phyloP scores from a whole-genome alignment of 2,329 filamentous ascomycete species.

The Leptographium lundbergii region DNA sequence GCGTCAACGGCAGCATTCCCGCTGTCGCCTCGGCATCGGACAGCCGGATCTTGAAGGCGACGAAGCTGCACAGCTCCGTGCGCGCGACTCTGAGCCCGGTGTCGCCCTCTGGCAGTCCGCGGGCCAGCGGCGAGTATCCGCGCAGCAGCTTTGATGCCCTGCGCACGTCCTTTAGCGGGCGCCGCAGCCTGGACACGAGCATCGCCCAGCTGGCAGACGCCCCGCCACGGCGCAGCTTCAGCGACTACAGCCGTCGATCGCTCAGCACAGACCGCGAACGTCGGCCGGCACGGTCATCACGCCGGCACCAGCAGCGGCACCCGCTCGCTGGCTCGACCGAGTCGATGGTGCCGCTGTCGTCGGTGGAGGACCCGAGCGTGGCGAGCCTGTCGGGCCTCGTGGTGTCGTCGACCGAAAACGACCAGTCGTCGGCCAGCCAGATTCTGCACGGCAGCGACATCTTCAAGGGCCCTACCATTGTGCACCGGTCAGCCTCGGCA shows the following conservation, averaged over 20 bases:
- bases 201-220: slow-evolving; percentile 25
- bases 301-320: background rate
- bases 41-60: slow-evolving; percentile 15
- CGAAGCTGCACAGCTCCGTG: slow-evolving; percentile 41
- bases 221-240: slow-evolving; percentile 48
- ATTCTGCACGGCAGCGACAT: slow-evolving; percentile 80
- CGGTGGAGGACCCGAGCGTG: slow-evolving; percentile 50
- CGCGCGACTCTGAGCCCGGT: slow-evolving; percentile 47
- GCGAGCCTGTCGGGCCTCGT: slow-evolving; percentile 52
- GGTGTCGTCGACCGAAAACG: slow-evolving; percentile 52
- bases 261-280: slow-evolving; percentile 32
- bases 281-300: too few relatives aligned
- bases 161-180: slow-evolving; percentile 24
- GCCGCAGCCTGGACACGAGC: slow-evolving; percentile 41
- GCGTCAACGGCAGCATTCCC: background rate
- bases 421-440: slow-evolving; percentile 81
- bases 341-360: slow-evolving; percentile 55
- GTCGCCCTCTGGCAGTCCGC: slow-evolving; percentile 36
- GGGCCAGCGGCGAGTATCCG: slow-evolving; percentile 39
- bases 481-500: slow-evolving; percentile 31
- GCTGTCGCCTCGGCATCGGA: background rate
- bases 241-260: slow-evolving; percentile 40
- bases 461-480: slow-evolving; percentile 66
- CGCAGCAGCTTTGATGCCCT: slow-evolving; percentile 42
- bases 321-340: slow-evolving; percentile 28